Evolutionary conservation across 2,329 filamentous ascomycete species (phyloP), one percentile per base, ranked within the genome.

Genomic region (Aureobasidium lini): DNA sequence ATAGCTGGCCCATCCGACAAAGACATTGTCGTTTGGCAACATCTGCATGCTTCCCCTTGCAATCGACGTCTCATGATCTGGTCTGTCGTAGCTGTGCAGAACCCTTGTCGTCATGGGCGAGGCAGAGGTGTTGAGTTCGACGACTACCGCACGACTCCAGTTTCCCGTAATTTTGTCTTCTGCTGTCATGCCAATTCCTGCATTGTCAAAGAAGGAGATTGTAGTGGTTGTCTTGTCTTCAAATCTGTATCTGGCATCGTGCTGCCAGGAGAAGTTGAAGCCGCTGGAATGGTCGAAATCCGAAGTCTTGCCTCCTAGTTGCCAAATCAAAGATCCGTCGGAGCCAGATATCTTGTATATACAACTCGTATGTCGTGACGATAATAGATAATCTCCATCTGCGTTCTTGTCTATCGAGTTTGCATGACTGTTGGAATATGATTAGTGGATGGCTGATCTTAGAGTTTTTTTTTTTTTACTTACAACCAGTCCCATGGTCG

Each of bases 391-490:
- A 57, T 76, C 71, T 4, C 74, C 74, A 11, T 68, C 62, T 3
- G 57, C 61, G 49, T 72, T 72, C 57, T 71, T 73, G 57, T 75
- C 73, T 28, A 75, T 66, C 1, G 72, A 68, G 59, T 76, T 76
- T 49, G 72, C 65, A 47, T 76, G 75, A 34, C 48, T 52, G 13
- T 23, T 11, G 11, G n/a, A 2, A 11, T 10, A 1, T 16, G 2
- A 23, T 52, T n/a, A 52, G 48, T 7, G 11, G 8, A n/a, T 28
- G 28, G 6, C 32, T 40, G 18, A 13, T 40, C 10, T 6, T 15
- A 13, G 15, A n/a, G 5, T 18, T 4, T 5, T 23, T 4, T 2
- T 16, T 4, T 4, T 23, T 2, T n/a, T 9, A 40, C 48, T 52
- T 16, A 52, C 48, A 64, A 47, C 59, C 59, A 65, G 36, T 64